phyloP scores from a whole-genome alignment of 768 basidiomycete genomes.

The Tulasnella sp. region DNA sequence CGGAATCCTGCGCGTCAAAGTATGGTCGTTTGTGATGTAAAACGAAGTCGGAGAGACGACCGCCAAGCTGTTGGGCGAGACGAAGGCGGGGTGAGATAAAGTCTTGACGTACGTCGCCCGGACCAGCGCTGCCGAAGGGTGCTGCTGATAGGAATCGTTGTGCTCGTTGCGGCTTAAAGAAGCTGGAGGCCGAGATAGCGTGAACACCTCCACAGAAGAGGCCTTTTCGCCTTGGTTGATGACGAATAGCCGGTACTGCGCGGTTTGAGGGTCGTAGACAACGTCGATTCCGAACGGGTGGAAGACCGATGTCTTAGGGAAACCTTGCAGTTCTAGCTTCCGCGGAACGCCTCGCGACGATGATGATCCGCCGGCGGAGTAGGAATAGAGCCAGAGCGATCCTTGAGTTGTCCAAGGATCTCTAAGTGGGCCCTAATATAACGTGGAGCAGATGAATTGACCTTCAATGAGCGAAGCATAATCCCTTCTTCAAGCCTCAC shows the following conservation, averaged over 20 bases:
- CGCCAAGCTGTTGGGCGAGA: slow-evolving; percentile 60
- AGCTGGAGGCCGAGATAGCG: slow-evolving; percentile 40
- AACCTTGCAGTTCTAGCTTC: slow-evolving; percentile 37
- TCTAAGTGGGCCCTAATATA: slow-evolving; percentile 58
- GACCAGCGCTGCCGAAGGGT: background rate
- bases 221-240: slow-evolving; percentile 58
- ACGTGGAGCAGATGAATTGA: no score
- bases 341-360: slow-evolving; percentile 30
- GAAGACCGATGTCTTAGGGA: slow-evolving; percentile 53
- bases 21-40: slow-evolving; percentile 69
- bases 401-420: slow-evolving; percentile 50
- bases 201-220: slow-evolving; percentile 63
- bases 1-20: slow-evolving; percentile 48
- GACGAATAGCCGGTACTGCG: slow-evolving; percentile 48
- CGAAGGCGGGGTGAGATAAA: slow-evolving; percentile 48
- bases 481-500: no score
- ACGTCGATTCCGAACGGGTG: slow-evolving; percentile 63
- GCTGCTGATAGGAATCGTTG: no score
- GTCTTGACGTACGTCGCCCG: slow-evolving; percentile 51
- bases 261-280: slow-evolving; percentile 39
- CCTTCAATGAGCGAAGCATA: no score
- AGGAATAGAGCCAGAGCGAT: slow-evolving; percentile 49
- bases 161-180: slow-evolving; percentile 23
- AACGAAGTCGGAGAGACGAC: slow-evolving; percentile 59
- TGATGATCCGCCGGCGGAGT: slow-evolving; percentile 28